Evolutionary conservation across 352 stramenopile genomes (phyloP).

Genomic region (Phytophthora ramorum): DNA sequence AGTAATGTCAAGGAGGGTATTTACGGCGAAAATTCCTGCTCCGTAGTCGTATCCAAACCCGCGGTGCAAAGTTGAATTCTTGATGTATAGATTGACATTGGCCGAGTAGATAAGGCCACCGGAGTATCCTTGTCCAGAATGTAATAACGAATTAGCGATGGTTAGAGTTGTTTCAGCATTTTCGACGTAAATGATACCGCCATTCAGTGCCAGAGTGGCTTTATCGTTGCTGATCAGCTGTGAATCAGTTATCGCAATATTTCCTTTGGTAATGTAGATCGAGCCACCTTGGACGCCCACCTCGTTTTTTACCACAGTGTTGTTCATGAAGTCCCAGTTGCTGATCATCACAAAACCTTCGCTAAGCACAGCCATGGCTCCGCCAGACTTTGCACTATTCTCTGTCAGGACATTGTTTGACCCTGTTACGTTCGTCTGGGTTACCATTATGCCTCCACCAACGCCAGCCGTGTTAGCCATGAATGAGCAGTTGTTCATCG

Average conservation of each 20-base stretch:
- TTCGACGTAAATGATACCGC: conserved; percentile 56
- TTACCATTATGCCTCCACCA: conserved; percentile 42
- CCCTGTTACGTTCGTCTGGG: conserved; percentile 32
- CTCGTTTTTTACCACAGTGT: conserved; percentile 35
- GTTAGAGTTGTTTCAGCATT: conserved; percentile 35
- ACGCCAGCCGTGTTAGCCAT: conserved; percentile 30
- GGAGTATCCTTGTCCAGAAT: conserved; percentile 42
- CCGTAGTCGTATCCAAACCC: conserved; percentile 60
- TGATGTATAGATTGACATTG: conserved; percentile 32
- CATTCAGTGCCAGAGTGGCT: conserved; percentile 34
- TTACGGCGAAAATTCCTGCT: conserved; percentile 49
- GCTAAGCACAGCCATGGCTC: conserved; percentile 36
- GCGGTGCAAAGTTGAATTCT: conserved; percentile 44
- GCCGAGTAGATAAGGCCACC: conserved; percentile 58
- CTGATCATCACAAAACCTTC: conserved; percentile 17
- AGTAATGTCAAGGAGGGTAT: conserved; percentile 24
- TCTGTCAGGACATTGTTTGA: conserved; percentile 24
- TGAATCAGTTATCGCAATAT: conserved; percentile 35
- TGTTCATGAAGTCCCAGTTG: conserved; percentile 48
- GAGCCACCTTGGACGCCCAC: conserved; percentile 28
- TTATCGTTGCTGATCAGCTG: conserved; percentile 38
- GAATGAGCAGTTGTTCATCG: conserved; percentile 30
- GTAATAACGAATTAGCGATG: conserved; percentile 48
- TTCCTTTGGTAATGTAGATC: conserved; percentile 33
- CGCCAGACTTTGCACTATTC: conserved; percentile 36